Percentiles rank a stretch among this genome's conserved stretches.
Evolutionary conservation across 371 early-diverging fungal genomes (phyloP).

Genomic region (Mortierella sp.): DNA sequence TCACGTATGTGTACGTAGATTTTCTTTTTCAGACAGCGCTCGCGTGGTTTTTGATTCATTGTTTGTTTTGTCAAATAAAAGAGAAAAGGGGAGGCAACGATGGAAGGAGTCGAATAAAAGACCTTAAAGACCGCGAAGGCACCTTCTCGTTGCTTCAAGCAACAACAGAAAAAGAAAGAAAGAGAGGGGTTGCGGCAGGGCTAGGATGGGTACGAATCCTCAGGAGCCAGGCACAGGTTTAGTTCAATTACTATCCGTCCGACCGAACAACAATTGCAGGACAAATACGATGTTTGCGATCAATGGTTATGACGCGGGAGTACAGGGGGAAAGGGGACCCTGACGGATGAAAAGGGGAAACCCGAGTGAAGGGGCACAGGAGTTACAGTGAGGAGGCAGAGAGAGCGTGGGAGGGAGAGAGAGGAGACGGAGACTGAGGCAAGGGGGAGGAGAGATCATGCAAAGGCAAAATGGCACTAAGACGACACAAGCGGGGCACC

Average conservation of each 20-base stretch:
- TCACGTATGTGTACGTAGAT: conserved; percentile 2
- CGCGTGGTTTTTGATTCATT: not conserved
- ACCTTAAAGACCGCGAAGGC: too few relatives aligned
- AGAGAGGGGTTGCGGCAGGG: not conserved
- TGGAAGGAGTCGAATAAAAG: not conserved
- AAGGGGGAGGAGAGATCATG: too few relatives aligned
- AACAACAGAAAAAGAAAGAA: not conserved
- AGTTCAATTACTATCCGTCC: too few relatives aligned
- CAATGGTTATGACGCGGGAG: not conserved
- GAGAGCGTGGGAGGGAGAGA: not conserved
- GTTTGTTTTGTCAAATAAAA: not conserved
- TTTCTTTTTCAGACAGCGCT: not conserved
- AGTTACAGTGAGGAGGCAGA: not conserved
- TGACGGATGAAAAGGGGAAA: not conserved
- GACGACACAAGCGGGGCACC: too few relatives aligned
- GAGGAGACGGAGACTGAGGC: not conserved
- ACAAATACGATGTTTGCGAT: too few relatives aligned
- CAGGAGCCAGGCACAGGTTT: not conserved
- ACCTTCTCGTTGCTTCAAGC: too few relatives aligned
- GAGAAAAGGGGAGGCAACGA: not conserved
- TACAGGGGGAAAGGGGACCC: not conserved
- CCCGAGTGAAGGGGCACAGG: not conserved
- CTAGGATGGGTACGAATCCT: not conserved
- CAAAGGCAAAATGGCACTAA: too few relatives aligned
- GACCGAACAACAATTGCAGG: too few relatives aligned